Evolutionary conservation across 345 rosid species (phyloP).

Genomic region (Raphanus raphanistrum): DNA sequence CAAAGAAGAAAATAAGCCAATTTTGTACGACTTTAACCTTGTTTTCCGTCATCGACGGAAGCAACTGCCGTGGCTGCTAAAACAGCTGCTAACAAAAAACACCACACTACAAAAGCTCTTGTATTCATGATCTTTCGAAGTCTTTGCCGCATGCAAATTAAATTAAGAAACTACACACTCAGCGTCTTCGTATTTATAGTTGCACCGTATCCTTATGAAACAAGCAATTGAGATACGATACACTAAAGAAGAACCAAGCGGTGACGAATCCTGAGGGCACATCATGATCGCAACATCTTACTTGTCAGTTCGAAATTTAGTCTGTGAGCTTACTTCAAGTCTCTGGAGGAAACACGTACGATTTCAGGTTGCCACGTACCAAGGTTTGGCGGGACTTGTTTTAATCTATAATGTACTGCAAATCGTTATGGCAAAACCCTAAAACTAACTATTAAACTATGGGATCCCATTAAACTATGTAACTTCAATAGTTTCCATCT

Average conservation of each 20-base stretch:
- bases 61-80: conserved; percentile 23
- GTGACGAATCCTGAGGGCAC: conserved; percentile 36
- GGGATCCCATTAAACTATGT: conserved; percentile 6
- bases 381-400: not conserved
- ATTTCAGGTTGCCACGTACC: conserved; percentile 33
- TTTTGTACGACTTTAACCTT: conserved; percentile 24
- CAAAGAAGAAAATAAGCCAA: not conserved
- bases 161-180: not conserved
- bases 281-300: conserved; percentile 27
- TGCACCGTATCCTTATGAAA: not conserved
- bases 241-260: conserved; percentile 10
- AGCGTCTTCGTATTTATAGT: conserved; percentile 12
- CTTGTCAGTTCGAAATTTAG: conserved; percentile 21
- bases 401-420: not conserved
- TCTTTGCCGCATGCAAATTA: not conserved
- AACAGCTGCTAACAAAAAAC: conserved; percentile 26
- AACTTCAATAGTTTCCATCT: conserved; percentile 9
- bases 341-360: conserved; percentile 33
- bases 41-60: conserved; percentile 23
- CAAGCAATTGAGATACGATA: not conserved
- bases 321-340: not conserved
- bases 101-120: conserved; percentile 25
- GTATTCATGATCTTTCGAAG: conserved; percentile 24
- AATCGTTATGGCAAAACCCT: not conserved
- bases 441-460: not conserved